phyloP scores from a whole-genome alignment of 2,329 filamentous ascomycete species.

The Penicillium olsonii region DNA sequence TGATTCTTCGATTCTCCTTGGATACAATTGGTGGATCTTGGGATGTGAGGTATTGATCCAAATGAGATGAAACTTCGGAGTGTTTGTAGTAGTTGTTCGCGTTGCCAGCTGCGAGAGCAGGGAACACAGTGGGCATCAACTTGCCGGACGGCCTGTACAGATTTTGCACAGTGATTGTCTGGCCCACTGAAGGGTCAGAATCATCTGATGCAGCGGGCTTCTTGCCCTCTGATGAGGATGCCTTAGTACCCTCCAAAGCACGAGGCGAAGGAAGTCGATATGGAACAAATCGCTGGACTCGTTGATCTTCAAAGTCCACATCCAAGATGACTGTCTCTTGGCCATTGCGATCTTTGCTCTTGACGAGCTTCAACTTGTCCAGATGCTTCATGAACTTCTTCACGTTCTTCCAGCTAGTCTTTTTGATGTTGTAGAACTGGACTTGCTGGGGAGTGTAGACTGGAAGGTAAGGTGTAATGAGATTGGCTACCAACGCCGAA shows the following conservation, averaged over 20 bases:
- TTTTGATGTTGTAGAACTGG: conserved; percentile 66
- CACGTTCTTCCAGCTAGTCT: conserved; percentile 69
- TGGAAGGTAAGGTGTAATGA: conserved; percentile 68
- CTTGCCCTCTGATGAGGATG: conserved; percentile 28
- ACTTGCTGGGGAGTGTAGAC: conserved; percentile 57
- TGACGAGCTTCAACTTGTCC: conserved; percentile 64
- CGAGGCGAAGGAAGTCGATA: conserved; percentile 65
- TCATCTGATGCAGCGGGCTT: conserved; percentile 27
- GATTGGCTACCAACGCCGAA: conserved; percentile 62
- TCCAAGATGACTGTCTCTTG: conserved; percentile 66
- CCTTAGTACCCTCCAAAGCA: conserved; percentile 43
- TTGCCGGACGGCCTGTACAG: conserved; percentile 61
- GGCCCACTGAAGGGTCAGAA: conserved; percentile 45
- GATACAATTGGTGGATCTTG: conserved; percentile 57
- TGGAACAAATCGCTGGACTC: conserved; percentile 59
- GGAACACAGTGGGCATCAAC: conserved; percentile 57
- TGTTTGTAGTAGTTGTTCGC: conserved; percentile 60
- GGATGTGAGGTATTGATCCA: conserved; percentile 61
- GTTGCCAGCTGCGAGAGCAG: conserved; percentile 48
- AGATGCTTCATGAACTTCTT: conserved; percentile 70
- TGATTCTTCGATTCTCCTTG: conserved; percentile 60
- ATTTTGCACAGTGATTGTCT: conserved; percentile 50
- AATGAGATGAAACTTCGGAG: conserved; percentile 58
- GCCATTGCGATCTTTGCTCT: conserved; percentile 64
- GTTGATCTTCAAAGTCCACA: conserved; percentile 62